Evolutionary conservation across 2,329 filamentous ascomycete species (phyloP).

Genomic region (Exophiala bonariae): DNA sequence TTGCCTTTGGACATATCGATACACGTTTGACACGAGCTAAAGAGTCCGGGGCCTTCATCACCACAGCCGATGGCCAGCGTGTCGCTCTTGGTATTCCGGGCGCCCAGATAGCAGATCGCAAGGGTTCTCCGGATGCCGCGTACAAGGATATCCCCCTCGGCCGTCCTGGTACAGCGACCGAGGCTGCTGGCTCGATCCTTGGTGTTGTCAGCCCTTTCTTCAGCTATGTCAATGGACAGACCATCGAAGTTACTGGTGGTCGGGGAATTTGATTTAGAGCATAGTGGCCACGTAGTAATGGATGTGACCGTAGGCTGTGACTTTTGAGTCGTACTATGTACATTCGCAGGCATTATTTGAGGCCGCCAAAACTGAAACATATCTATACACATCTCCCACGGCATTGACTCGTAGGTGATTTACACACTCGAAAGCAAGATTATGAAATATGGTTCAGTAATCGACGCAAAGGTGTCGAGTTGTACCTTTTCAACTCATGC

Average conservation of each 20-base stretch:
- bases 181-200: conserved; percentile 76
- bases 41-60: conserved; percentile 78
- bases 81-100: conserved; percentile 72
- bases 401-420: too few species aligned
- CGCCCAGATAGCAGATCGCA: conserved; percentile 51
- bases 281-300: too few species aligned
- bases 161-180: conserved; percentile 73
- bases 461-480: too few species aligned
- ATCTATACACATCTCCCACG: too few species aligned
- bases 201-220: conserved; percentile 80
- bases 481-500: too few species aligned
- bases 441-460: too few species aligned
- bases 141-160: conserved; percentile 75
- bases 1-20: conserved; percentile 80
- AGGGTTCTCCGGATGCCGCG: conserved; percentile 31
- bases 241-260: conserved; percentile 81
- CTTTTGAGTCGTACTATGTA: too few species aligned
- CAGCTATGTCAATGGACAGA: conserved; percentile 83
- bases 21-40: conserved; percentile 82
- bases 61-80: conserved; percentile 72
- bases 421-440: too few species aligned
- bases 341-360: too few species aligned
- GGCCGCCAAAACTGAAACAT: too few species aligned
- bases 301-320: too few species aligned
- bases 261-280: conserved; percentile 58